These are phyloP conservation scores for Mycena epipterygia DNA, from an alignment of 768 basidiomycete genomes.

Conservation along the genomic window DNA sequence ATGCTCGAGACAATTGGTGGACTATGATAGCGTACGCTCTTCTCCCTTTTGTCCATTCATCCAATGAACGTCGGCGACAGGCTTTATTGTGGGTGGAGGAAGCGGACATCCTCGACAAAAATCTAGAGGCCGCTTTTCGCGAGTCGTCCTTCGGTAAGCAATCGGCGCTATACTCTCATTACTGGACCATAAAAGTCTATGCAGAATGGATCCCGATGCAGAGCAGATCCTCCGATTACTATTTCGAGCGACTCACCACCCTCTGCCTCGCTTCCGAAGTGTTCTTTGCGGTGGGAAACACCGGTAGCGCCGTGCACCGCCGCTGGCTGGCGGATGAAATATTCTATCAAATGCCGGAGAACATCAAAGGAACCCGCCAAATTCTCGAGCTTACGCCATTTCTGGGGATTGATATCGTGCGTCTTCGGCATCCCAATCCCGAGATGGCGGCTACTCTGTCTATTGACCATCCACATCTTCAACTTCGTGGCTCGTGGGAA, in stretches of 20 bases:
- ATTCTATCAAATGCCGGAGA: constrained; percentile 26
- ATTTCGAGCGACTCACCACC: constrained; percentile 42
- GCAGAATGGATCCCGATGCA: constrained; percentile 1
- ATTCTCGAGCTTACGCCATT: constrained; percentile 12
- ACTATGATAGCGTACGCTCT: background rate
- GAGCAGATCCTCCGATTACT: constrained; percentile 25
- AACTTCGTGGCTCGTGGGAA: constrained; percentile 53
- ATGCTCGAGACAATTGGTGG: constrained; percentile 11
- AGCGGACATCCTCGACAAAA: constrained; percentile 41
- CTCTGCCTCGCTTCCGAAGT: constrained; percentile 39
- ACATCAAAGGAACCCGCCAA: constrained; percentile 30
- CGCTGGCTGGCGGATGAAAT: constrained; percentile 37
- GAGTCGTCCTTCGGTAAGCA: background rate
- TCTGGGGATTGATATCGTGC: constrained; percentile 22
- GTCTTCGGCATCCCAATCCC: constrained; percentile 48
- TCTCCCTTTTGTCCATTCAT: background rate
- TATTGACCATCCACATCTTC: constrained; percentile 39
- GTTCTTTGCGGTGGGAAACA: constrained; percentile 50
- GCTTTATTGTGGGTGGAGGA: constrained; percentile 49
- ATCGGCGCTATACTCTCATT: background rate
- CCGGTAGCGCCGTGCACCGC: constrained; percentile 47
- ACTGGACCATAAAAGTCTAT: background rate
- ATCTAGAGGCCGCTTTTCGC: constrained; percentile 30
- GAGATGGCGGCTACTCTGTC: constrained; percentile 28
- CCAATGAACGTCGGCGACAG: constrained; percentile 34